Evolutionary conservation across 2,329 filamentous ascomycete species (phyloP), one percentile per base, ranked within the genome.

Genomic region (Stachybotrys chlorohalonatus): DNA sequence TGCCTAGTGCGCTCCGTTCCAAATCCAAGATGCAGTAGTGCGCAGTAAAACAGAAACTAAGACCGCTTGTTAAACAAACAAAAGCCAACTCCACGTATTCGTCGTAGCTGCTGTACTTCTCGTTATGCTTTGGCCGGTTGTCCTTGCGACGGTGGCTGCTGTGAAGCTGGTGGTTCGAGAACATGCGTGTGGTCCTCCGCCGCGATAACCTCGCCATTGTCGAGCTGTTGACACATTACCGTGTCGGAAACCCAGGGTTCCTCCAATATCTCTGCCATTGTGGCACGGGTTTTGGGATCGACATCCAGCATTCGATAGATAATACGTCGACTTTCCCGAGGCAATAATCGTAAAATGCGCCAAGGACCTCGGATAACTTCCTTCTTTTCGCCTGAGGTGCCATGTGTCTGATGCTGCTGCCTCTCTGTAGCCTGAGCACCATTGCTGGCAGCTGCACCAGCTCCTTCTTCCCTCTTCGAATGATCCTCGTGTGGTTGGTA

Each of bases 241-340:
- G 89, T 90, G 63, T 87, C 85, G 51, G 85, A 83, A n/a, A 97
- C 84, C 94, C 94, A 99, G 15, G 87, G 85, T 66, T 99, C 93
- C 24, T 85, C 81, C 52, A 96, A 73, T 16, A 99, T 89, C 64
- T 99, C 91, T 30, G 86, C 79, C 76, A 99, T 87, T 3, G 82
- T 89, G 3, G 91, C 93, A 55, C 94, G 83, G 60, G 87, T 86
- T 66, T 83, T 87, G 0, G 92, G 90, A 63, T 96, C 84, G 52
- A 96, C 79, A 64, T 94, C 90, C 42, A 99, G 81, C 94, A 99
- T 99, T 55, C 89, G 82, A 49, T 90, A 86, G 54, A 99, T 87
- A 58, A 99, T 91, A 66, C 93, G 86, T 52, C 94, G 80, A 60
- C 87, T 95, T 71, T 97, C 94, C 56, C 93, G 81, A 1, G 94